These are phyloP conservation scores for Podosphaera fusca DNA, from an alignment of 2,329 filamentous ascomycete species.

Conservation along the genomic window DNA sequence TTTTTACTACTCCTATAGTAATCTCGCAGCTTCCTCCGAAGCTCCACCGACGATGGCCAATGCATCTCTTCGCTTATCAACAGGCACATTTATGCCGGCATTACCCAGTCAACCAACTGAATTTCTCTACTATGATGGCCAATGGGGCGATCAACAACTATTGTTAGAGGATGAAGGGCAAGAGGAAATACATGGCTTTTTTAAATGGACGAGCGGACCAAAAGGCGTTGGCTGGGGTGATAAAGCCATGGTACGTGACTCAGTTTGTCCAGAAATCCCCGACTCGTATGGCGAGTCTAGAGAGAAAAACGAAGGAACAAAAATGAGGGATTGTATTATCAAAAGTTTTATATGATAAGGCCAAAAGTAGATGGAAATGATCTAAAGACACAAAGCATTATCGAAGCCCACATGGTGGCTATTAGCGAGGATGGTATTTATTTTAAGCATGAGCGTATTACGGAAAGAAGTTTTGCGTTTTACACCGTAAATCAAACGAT, in stretches of 20 bases:
- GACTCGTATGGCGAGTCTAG: not conserved
- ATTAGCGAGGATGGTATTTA: too few relatives aligned
- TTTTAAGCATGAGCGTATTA: too few relatives aligned
- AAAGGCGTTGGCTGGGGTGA: conserved; percentile 19
- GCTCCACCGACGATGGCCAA: conserved; percentile 14
- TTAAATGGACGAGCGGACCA: conserved; percentile 30
- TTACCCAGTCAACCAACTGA: conserved; percentile 52
- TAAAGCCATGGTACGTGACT: not conserved
- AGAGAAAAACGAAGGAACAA: not conserved
- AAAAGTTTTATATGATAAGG: not conserved
- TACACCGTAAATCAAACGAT: too few relatives aligned
- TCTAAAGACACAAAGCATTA: too few relatives aligned
- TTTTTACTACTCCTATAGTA: conserved; percentile 28
- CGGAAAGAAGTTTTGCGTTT: too few relatives aligned
- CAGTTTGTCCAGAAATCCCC: not conserved
- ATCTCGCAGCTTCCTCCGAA: not conserved
- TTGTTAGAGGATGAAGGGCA: conserved; percentile 23
- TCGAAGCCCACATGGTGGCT: too few relatives aligned
- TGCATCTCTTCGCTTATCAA: not conserved
- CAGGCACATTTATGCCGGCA: conserved; percentile 18
- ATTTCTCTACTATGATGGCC: conserved; percentile 72
- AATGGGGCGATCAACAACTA: conserved; percentile 83
- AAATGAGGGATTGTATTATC: not conserved
- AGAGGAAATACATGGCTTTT: conserved; percentile 18
- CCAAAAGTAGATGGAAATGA: too few relatives aligned